Conservation (phyloP, 2,329 filamentous ascomycete genomes). For the Ophiostoma montium region DNA sequence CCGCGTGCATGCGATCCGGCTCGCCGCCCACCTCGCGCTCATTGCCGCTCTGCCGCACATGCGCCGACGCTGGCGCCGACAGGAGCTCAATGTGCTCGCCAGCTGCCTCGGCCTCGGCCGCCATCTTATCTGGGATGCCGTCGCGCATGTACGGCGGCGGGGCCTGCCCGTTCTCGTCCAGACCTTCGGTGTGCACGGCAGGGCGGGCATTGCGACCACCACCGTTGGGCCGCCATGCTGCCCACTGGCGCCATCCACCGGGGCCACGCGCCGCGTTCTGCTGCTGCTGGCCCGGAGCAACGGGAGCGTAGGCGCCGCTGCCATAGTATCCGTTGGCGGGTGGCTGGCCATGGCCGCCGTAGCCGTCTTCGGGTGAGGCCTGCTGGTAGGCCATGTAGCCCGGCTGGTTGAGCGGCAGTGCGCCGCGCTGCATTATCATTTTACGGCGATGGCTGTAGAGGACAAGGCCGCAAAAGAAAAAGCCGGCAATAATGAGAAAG, state of each 20-base stretch:
- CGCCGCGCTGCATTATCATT: background rate
- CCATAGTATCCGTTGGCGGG: background rate
- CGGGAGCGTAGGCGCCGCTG: background rate
- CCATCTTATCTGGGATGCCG: background rate
- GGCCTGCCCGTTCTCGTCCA: slow-evolving; percentile 17
- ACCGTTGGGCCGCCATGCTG: slow-evolving; percentile 1
- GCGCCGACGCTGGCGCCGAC: background rate
- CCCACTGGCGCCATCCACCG: background rate
- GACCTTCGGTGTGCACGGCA: slow-evolving; percentile 11
- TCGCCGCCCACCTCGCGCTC: background rate
- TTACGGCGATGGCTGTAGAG: slow-evolving; percentile 4
- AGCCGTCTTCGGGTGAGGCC: slow-evolving; percentile 5
- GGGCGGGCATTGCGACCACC: background rate
- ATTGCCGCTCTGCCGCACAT: background rate
- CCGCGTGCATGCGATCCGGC: background rate
- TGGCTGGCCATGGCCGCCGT: background rate
- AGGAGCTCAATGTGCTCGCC: background rate
- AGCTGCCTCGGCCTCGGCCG: background rate
- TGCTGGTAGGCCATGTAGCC: slow-evolving; percentile 8
- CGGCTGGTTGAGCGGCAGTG: slow-evolving; percentile 6
- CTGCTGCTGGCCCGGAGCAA: no score
- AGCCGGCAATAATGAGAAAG: slow-evolving; percentile 4
- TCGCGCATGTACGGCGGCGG: slow-evolving; percentile 15
- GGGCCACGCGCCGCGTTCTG: background rate
- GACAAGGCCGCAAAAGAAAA: background rate